Base-by-base conservation (phyloP, 2,329 filamentous ascomycete genomes). In the Claviceps sp. region DNA sequence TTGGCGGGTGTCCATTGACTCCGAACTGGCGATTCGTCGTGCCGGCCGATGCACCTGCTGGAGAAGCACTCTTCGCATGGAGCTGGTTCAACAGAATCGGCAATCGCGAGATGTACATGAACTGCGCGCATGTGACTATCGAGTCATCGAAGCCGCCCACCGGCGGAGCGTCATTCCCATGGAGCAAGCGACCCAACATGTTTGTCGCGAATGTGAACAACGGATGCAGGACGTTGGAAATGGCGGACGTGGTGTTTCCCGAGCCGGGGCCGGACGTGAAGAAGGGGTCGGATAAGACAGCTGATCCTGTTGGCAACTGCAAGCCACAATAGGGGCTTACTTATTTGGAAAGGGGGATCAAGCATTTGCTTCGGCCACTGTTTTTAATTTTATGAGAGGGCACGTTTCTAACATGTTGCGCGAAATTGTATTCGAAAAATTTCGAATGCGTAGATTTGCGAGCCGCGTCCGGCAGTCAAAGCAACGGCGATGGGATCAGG, bases 91-190 rank as follows among this genome's bases (percentile, higher is more conserved):
- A 88, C 72, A 72, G 80, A 58, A 67, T 85, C 42, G 86, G 86
- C 26, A 89, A 89, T 69, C 77, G 86, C 47, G 86, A 91, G 65
- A 86, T 86, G 78, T 93, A 93, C 75, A 88, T 88, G 84, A 87
- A 88, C 69, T 93, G 87, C 63, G 86, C 86, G 9, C 73, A 78
- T 50, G 77, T 90, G 6, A 45, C 43, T 14, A 45, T 45, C 14
- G 5, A n/a, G 22, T 7, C 9, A 9, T 9, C 40, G 14, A 13
- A 13, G 14, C 43, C 22, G 22, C 14, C 22, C 9, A 3, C 40
- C 22, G 62, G 60, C 57, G 60, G 59, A 54, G 58, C 60, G 18
- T 50, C 53, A 42, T 55, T 8, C 7, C 51, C 71, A 48, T 80
- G 86, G 63, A 69, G 70, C 52, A 63, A 65, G 46, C 78, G 84